Conservation (phyloP, 805 yeast species). For the Candida maesae region DNA sequence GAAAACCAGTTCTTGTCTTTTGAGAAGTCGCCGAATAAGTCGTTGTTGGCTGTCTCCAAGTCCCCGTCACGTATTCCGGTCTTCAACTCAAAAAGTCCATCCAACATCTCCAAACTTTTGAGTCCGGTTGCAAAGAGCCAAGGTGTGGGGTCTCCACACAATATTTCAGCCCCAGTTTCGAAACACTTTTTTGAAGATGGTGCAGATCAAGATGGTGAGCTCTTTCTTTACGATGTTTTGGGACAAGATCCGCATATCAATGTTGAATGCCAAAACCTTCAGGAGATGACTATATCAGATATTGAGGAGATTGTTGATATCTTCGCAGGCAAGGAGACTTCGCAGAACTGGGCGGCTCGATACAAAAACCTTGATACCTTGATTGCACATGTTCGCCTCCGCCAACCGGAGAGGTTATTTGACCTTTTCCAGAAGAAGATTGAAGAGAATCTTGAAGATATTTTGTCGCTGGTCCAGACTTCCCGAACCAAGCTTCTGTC, state of each 20-base stretch:
- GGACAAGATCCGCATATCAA: constrained; percentile 21
- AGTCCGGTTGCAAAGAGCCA: background rate
- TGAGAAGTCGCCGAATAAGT: background rate
- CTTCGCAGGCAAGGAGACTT: constrained; percentile 19
- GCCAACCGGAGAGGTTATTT: constrained; percentile 12
- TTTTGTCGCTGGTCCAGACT: constrained; percentile 18
- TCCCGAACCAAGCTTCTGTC: constrained; percentile 17
- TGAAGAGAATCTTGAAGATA: constrained; percentile 13
- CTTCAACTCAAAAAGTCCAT: background rate
- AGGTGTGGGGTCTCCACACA: background rate
- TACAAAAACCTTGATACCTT: constrained; percentile 18
- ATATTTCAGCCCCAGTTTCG: constrained; percentile 5
- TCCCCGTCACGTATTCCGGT: constrained; percentile 7
- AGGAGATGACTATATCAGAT: constrained; percentile 3
- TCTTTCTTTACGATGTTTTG: constrained; percentile 15
- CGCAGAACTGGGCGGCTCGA: constrained; percentile 22
- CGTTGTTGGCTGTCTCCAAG: too few species aligned
- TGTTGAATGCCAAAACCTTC: constrained; percentile 6
- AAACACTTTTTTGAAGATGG: constrained; percentile 4
- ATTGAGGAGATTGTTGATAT: constrained; percentile 10
- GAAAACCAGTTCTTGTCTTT: background rate
- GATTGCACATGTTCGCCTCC: constrained; percentile 21
- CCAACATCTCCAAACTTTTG: background rate
- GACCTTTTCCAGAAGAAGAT: constrained; percentile 15
- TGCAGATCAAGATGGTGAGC: constrained; percentile 7